Conservation (phyloP, 1,284 basidiomycete species). For the Trametes hirsuta region DNA sequence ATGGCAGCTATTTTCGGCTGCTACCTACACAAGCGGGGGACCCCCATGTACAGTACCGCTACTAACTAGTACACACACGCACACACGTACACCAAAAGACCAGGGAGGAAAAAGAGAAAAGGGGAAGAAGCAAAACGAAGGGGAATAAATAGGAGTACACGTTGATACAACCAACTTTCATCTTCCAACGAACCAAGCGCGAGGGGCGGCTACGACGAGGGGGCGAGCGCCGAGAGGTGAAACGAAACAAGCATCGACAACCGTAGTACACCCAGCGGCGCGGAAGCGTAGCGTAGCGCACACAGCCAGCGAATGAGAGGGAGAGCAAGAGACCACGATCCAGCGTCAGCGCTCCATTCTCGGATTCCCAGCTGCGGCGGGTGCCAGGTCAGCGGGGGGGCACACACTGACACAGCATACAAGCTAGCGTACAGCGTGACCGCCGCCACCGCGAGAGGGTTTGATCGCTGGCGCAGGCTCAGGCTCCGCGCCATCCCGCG, state of each 20-base stretch:
- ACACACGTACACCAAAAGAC: neutral
- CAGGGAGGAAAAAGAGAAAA: neutral
- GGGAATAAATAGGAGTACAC: slow-evolving; percentile 16
- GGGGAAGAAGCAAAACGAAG: neutral
- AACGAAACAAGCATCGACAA: neutral
- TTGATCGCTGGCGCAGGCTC: neutral
- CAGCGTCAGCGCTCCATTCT: neutral
- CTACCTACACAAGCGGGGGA: no score
- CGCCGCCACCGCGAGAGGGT: slow-evolving; percentile 1
- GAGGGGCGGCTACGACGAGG: neutral
- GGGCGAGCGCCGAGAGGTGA: neutral
- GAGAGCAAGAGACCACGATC: neutral
- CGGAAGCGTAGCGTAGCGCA: neutral
- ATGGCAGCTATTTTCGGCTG: no score
- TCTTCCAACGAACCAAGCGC: neutral
- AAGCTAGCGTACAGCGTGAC: neutral
- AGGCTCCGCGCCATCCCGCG: neutral
- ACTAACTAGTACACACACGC: neutral
- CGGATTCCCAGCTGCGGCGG: no score
- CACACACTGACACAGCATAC: neutral
- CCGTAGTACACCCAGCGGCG: neutral
- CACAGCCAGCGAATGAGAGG: neutral
- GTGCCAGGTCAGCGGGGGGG: neutral
- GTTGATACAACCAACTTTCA: neutral
- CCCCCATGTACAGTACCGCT: neutral